Evolutionary conservation across 192 early-diverging fungal species (phyloP).

Genomic region (Anaeromyces robustus): DNA sequence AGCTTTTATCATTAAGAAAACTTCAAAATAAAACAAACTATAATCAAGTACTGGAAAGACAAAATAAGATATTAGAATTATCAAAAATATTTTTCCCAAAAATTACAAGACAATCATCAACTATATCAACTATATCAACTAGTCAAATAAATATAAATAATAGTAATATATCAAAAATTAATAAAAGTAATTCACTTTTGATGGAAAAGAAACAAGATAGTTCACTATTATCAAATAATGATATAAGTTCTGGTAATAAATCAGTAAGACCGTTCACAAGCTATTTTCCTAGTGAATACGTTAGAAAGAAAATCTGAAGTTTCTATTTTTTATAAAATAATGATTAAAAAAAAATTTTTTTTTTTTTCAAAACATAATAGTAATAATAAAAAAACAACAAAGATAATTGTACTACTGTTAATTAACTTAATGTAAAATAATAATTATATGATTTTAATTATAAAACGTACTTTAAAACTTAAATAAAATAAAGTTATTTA

Average conservation of each 20-base stretch:
- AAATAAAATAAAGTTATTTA: no score
- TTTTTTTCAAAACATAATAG: no score
- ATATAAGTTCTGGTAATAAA: neutral
- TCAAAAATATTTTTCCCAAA: neutral
- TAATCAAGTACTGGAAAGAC: neutral
- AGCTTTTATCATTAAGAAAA: neutral
- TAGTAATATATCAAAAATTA: neutral
- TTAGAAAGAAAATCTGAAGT: neutral
- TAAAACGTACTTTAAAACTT: no score
- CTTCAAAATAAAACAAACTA: neutral
- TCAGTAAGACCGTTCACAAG: neutral
- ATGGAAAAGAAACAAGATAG: no score
- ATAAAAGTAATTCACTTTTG: no score
- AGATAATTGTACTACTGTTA: no score
- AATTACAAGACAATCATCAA: neutral
- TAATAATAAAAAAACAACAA: no score
- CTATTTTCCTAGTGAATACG: neutral
- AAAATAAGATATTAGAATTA: neutral
- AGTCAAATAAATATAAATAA: neutral
- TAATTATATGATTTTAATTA: no score
- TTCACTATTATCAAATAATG: no score
- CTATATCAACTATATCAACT: neutral
- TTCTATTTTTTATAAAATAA: no score
- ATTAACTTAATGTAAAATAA: no score
- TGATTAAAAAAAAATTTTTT: no score